These are phyloP conservation scores for Leccinum huronense DNA, from an alignment of 1,284 basidiomycete genomes.

Conservation along the genomic window DNA sequence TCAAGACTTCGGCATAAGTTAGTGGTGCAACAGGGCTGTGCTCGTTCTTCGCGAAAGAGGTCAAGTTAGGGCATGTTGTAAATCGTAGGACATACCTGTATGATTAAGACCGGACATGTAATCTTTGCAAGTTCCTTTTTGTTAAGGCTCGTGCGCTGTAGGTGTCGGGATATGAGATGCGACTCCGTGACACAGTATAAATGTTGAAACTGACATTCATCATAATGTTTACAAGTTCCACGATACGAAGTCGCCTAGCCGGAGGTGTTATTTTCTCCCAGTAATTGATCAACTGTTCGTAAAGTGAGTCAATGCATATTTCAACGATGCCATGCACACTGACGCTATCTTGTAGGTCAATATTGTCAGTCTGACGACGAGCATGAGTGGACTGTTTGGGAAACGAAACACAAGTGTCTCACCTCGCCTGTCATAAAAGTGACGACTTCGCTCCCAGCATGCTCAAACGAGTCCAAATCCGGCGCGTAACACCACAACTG, in stretches of 20 bases:
- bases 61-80: slow-evolving; percentile 3
- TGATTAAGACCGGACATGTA: slow-evolving; percentile 63
- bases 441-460: slow-evolving; percentile 57
- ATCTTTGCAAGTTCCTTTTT: slow-evolving; percentile 50
- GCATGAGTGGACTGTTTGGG: slow-evolving; percentile 14
- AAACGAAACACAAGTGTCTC: slow-evolving; percentile 1
- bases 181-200: slow-evolving; percentile 3
- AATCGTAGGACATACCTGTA: slow-evolving; percentile 51
- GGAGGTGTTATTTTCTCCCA: slow-evolving; percentile 62
- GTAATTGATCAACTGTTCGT: slow-evolving; percentile 54
- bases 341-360: slow-evolving; percentile 58
- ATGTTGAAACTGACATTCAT: slow-evolving; percentile 50
- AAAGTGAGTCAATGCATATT: slow-evolving; percentile 17
- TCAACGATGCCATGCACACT: slow-evolving; percentile 13
- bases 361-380: slow-evolving; percentile 44
- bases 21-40: slow-evolving; percentile 53
- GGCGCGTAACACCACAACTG: slow-evolving; percentile 63
- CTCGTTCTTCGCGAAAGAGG: slow-evolving; percentile 49
- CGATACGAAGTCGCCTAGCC: slow-evolving; percentile 46
- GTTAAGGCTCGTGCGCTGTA: slow-evolving; percentile 53
- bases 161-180: neutral
- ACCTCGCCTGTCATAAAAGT: slow-evolving; percentile 54
- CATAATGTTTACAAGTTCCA: slow-evolving; percentile 54
- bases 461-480: slow-evolving; percentile 66
- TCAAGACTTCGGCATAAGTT: slow-evolving; percentile 56